These are phyloP conservation scores for Lagerstroemia fauriei DNA, from an alignment of 441 rosid genomes.

Conservation along the genomic window DNA sequence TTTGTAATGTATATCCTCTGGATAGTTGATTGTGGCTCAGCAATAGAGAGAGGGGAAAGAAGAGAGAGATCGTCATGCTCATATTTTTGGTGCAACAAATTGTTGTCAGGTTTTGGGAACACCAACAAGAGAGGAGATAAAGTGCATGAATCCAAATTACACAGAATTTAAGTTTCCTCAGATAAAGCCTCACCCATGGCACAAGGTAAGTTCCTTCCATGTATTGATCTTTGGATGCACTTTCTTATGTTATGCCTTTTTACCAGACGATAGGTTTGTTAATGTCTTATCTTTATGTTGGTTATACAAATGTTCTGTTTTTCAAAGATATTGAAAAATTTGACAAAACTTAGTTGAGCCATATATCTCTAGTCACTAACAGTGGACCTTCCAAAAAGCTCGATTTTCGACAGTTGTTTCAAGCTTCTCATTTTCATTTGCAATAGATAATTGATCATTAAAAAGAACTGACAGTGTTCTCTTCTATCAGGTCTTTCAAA, in stretches of 20 bases:
- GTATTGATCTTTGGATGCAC: background rate
- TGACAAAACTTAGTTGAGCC: background rate
- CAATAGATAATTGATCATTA: background rate
- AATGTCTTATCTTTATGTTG: background rate
- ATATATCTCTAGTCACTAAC: background rate
- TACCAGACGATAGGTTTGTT: background rate
- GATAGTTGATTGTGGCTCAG: background rate
- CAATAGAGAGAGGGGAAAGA: background rate
- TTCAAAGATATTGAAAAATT: background rate
- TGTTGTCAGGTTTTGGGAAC: constrained; percentile 85
- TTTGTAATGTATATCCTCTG: background rate
- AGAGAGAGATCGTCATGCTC: background rate
- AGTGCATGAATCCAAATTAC: constrained; percentile 99
- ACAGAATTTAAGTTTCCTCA: constrained; percentile 97
- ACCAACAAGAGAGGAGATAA: constrained; percentile 98
- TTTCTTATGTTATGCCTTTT: background rate
- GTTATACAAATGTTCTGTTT: too few relatives aligned
- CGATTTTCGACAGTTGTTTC: background rate
- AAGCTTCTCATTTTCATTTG: background rate
- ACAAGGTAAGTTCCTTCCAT: constrained; percentile 57
- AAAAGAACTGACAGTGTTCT: background rate
- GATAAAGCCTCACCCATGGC: constrained; percentile 99
- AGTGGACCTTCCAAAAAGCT: background rate
- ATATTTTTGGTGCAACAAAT: background rate
- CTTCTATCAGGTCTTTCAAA: constrained; percentile 76